Evolutionary conservation across 192 early-diverging fungal species (phyloP), one percentile per base, ranked within the genome.

Genomic region (Mortierella hygrophila): DNA sequence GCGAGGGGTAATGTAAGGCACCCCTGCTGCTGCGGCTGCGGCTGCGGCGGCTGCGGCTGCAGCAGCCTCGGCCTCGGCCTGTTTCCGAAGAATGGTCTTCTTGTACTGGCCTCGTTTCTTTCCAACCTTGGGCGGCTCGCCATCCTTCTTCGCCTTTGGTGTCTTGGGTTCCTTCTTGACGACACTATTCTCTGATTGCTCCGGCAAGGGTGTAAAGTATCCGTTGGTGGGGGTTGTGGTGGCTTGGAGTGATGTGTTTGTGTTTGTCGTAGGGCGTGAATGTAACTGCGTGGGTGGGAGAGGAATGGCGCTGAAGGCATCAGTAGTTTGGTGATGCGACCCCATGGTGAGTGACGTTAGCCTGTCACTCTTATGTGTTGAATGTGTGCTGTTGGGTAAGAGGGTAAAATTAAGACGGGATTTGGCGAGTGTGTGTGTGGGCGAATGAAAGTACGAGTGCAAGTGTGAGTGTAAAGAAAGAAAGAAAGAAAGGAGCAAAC

Each of bases 51-150:
- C 79, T 8, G 79, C 79, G 3, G 57, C 74, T 8, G 84, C 84
- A 2, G 79, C 79, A 0, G 79, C 84, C 26, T 75, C 79, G 5
- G 84, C 84, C 63, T 80, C 73, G 1, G 78, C 78, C 37, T 86
- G 84, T 38, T 86, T 70, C 41, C 84, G 76, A 15, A 86, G 79
- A 49, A 86, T 86, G 1, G 84, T 86, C 57, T 86, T 86, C 71
- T 77, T 86, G 37, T 86, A 86, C 47, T 78, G 75, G 20, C 84
- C 84, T 52, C 84, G 52, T 46, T 86, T 86, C 52, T 86, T 86
- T 35, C 81, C 75, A n/a, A 60, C 70, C 18, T 68, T 47, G 26
- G 70, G 42, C 32, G 71, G 18, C 57, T 76, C 70, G 35, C 57
- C 42, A 3, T 29, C 29, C 32, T 72, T 74, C 16, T 72, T 76